Conservation (phyloP, 257 asterid genomes). For the Capsicum chinense region DNA sequence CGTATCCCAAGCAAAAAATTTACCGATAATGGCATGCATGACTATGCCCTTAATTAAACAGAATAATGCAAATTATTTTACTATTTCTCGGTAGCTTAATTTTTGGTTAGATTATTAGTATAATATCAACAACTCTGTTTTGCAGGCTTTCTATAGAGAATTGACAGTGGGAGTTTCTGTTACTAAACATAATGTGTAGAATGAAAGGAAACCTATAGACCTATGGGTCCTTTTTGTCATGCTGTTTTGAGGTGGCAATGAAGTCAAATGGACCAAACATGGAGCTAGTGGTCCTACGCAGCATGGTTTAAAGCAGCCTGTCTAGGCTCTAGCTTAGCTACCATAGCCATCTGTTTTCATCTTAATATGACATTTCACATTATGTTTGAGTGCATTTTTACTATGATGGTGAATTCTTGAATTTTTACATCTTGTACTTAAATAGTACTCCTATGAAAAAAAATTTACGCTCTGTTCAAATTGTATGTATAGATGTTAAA, state of each 20-base stretch:
- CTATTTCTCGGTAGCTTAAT: not conserved
- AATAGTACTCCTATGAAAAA: not conserved
- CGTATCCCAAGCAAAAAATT: no score
- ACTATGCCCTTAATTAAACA: not conserved
- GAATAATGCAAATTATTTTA: not conserved
- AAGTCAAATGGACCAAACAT: conserved; percentile 13
- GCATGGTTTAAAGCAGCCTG: not conserved
- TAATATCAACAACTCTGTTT: not conserved
- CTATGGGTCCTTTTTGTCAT: not conserved
- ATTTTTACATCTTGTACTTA: not conserved
- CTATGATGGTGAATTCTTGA: not conserved
- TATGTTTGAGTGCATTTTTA: not conserved
- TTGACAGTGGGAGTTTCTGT: conserved; percentile 23
- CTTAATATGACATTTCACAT: conserved; percentile 7
- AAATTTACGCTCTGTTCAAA: not conserved
- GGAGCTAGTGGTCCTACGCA: conserved; percentile 9
- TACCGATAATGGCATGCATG: not conserved
- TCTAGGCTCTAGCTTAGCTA: not conserved
- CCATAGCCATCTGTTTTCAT: not conserved
- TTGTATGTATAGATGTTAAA: not conserved
- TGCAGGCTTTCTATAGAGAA: not conserved
- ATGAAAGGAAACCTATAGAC: conserved; percentile 15
- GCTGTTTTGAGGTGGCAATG: conserved; percentile 9
- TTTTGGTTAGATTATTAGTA: not conserved
- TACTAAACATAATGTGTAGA: not conserved